Evolutionary conservation across 306 rosid genomes (phyloP), one percentile per base, ranked within the genome.

Genomic region (Datisca glomerata): DNA sequence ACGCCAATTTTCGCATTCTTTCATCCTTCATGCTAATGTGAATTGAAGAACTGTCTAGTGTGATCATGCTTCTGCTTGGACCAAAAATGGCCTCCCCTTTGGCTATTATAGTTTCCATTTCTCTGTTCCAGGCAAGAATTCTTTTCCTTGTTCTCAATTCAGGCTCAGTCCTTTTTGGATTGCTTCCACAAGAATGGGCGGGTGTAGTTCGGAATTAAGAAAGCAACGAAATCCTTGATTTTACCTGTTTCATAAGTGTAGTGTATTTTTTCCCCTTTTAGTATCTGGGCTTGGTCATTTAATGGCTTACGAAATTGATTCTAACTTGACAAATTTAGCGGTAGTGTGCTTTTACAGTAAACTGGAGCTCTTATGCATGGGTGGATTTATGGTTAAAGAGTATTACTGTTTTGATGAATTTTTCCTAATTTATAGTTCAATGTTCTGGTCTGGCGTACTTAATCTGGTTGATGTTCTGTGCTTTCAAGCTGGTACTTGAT

Each of bases 121-220:
- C 47, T 52, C 51, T 74, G 15, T 50, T 80, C 24, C 96, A 71
- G 81, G 96, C 41, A 63, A 55, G 25, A 28, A 42, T 16, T 36
- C 38, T 6, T 2, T 24, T 21, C 7, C 12, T 21, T 6, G 6
- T 7, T 3, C 16, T 47, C 37, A 1, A 13, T 44, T n/a, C 15
- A 6, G 6, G 21, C 12, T 56, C 12, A 21, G 23, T 48, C n/a
- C 37, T 7, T 18, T n/a, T 38, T 45, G 6, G n/a, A 20, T 39
- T 41, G 5, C 29, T 33, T 3, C 15, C 7, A 2, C 51, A 25
- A 36, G 8, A 2, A 13, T 12, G 43, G 21, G 14, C 27, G 3
- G 20, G 1, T 25, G 21, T 59, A 12, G 14, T 3, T 31, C 36
- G 1, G 9, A 31, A 31, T n/a, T n/a, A n/a, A n/a, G n/a, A n/a